These are phyloP conservation scores for Trichoderma arundinaceum DNA, from an alignment of 2,329 filamentous ascomycete genomes.

Conservation along the genomic window DNA sequence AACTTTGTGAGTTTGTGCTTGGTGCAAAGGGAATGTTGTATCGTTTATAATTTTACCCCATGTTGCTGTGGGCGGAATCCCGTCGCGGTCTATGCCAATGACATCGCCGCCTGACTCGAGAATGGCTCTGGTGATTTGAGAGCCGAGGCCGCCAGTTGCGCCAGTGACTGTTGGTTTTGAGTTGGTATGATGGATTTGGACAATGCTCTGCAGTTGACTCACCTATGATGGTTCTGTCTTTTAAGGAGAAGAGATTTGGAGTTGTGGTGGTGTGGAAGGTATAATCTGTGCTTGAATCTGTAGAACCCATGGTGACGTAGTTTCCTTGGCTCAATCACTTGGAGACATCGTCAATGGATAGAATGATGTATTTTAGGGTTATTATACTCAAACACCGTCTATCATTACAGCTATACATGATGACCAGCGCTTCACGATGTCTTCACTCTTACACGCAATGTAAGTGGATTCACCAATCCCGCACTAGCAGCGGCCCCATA, in stretches of 20 bases:
- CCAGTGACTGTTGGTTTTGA: constrained; percentile 15
- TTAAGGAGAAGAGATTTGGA: constrained; percentile 22
- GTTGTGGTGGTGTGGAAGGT: constrained; percentile 7
- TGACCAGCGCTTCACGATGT: background rate
- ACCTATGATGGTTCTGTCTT: constrained; percentile 27
- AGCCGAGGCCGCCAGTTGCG: constrained; percentile 26
- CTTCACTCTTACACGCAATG: background rate
- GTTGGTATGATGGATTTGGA: background rate
- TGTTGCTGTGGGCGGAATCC: background rate
- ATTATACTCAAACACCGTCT: background rate
- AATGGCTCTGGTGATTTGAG: constrained; percentile 26
- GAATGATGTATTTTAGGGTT: background rate
- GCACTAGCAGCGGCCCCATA: constrained; percentile 25
- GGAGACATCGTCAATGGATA: background rate
- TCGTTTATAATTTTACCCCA: constrained; percentile 6
- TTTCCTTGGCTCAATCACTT: background rate
- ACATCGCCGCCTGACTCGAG: constrained; percentile 32
- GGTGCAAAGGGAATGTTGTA: background rate
- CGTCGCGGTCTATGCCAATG: constrained; percentile 25
- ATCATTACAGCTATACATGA: background rate
- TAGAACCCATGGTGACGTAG: constrained; percentile 16
- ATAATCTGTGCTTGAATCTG: background rate
- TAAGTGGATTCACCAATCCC: background rate
- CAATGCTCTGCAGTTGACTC: background rate
- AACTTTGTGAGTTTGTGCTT: too few relatives aligned